Evolutionary conservation across 2,329 filamentous ascomycete genomes (phyloP), one percentile per base, ranked within the genome.

Genomic region (Diaporthe humulicola): DNA sequence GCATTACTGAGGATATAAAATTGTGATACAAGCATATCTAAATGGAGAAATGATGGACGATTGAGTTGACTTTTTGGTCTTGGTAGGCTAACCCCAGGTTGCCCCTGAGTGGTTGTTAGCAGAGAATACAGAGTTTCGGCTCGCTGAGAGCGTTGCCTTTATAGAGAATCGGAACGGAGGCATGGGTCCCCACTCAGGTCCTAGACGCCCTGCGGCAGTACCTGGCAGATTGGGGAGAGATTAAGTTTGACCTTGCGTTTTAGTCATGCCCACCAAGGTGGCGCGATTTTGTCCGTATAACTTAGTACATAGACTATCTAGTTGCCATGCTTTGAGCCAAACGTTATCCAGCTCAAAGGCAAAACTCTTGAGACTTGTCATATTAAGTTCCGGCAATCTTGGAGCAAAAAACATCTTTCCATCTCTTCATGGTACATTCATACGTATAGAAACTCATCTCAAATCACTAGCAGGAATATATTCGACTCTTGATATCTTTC

Each of bases 121-220:
- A 57, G 30, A 57, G 30, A 56, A n/a, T 6, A 36, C 54, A 57
- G 54, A 57, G 54, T 57, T 36, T 57, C 54, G 54, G 54, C 54
- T 30, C 19, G 54, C 54, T 14, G 30, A 57, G 22, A 22, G 28
- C 54, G 54, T 57, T 57, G 54, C 19, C 19, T 57, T 57, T 57
- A 57, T 57, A 57, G 30, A 57, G 54, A 22, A 22, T 57, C 19
- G 54, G 54, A 30, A 57, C 54, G 54, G 54, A 4, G 12, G 30
- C 28, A 57, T 14, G 4, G 17, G 10, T 22, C 54, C 54, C 54
- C 54, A 57, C 30, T 36, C 30, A 57, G 3, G 5, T 33, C 52
- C 19, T 30, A 36, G 8, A 17, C n/a, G 30, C 52, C 17, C 28
- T 56, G 52, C 25, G 7, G 14, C 52, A 30, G 14, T 25, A 50